Evolutionary conservation across 2,329 filamentous ascomycete species (phyloP).

Genomic region (Verticillium klebahnii): DNA sequence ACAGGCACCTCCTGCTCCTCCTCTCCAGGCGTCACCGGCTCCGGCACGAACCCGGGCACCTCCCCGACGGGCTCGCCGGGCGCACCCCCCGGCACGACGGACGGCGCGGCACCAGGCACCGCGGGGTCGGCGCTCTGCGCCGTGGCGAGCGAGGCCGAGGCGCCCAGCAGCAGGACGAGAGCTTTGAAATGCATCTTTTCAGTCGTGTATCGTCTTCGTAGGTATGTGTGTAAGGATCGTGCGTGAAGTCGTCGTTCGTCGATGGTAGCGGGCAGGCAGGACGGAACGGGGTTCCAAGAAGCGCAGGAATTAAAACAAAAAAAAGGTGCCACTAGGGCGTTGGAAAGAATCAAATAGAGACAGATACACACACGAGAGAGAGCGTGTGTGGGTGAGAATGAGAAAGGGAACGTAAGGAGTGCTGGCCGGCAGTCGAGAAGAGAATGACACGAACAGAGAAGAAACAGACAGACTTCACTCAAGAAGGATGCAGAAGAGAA

Average conservation of each 20-base stretch:
- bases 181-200: conserved; percentile 10
- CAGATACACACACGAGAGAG: conserved; percentile 5
- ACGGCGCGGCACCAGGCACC: neutral
- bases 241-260: neutral
- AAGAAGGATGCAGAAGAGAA: conserved; percentile 2
- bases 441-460: conserved; percentile 7
- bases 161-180: conserved; percentile 5
- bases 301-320: conserved; percentile 4
- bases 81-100: neutral
- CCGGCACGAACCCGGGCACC: neutral
- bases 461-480: conserved; percentile 4
- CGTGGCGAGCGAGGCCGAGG: neutral
- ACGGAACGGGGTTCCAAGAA: neutral
- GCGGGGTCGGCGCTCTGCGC: neutral
- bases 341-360: conserved; percentile 6
- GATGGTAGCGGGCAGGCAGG: neutral
- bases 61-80: neutral
- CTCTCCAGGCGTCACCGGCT: neutral
- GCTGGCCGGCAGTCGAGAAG: conserved; percentile 4
- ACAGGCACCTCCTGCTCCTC: neutral
- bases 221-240: neutral
- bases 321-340: conserved; percentile 1
- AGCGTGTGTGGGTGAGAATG: neutral
- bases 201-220: neutral
- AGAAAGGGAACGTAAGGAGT: conserved; percentile 1